These are phyloP conservation scores for Botryotinia calthae DNA, from an alignment of 2,329 filamentous ascomycete species.

Conservation along the genomic window DNA sequence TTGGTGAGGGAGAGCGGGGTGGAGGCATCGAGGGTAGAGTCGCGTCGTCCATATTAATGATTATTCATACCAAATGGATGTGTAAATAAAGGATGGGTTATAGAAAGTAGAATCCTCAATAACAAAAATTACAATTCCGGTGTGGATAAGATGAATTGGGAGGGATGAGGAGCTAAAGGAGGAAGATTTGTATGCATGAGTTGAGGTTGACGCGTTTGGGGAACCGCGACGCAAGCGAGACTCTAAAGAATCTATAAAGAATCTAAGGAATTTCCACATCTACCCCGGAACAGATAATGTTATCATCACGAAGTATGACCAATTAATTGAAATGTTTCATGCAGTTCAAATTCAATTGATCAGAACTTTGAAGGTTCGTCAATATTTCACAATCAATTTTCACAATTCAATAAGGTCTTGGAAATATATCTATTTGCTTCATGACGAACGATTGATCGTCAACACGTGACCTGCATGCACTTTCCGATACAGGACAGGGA, in stretches of 20 bases:
- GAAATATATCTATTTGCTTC: not conserved
- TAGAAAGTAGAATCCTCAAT: not conserved
- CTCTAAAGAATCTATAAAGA: not conserved
- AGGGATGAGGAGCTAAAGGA: not conserved
- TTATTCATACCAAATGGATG: slow-evolving; percentile 11
- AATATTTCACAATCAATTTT: not conserved
- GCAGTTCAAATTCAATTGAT: not conserved
- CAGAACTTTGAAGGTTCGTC: not conserved
- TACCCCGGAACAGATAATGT: slow-evolving; percentile 7
- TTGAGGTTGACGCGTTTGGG: slow-evolving; percentile 20
- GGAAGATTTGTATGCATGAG: slow-evolving; percentile 12
- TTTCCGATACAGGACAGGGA: slow-evolving; percentile 12
- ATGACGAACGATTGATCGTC: not conserved
- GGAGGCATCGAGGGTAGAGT: slow-evolving; percentile 30
- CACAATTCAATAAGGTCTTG: not conserved
- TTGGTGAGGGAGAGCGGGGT: slow-evolving; percentile 32
- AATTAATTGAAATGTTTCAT: not conserved
- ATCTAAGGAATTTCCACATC: slow-evolving; percentile 14
- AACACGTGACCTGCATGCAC: slow-evolving; percentile 20
- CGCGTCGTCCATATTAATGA: slow-evolving; percentile 37
- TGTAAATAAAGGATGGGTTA: not conserved
- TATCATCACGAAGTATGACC: not conserved
- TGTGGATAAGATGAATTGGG: not conserved
- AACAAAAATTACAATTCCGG: not conserved
- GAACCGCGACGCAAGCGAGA: slow-evolving; percentile 23